Conservation (phyloP, 1,139 yeast species). For the Waltiozyma sp. region DNA sequence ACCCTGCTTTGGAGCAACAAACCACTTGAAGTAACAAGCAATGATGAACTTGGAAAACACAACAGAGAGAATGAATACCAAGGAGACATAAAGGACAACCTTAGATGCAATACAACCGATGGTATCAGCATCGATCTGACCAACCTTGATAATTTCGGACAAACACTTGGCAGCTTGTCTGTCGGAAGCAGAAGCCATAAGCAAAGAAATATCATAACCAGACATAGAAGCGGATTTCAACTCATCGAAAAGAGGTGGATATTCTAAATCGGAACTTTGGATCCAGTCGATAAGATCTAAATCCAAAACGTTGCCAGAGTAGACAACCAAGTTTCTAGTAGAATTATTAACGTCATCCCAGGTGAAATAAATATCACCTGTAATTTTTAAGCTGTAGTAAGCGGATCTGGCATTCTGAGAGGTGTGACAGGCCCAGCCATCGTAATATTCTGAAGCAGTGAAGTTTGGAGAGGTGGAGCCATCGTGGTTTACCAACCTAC, state of each 20-base stretch:
- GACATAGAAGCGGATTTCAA: constrained; percentile 46
- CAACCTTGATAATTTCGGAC: constrained; percentile 81
- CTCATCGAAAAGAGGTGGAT: constrained; percentile 61
- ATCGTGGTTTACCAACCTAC: constrained; percentile 57
- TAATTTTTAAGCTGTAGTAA: constrained; percentile 47
- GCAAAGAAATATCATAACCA: constrained; percentile 76
- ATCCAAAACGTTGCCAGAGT: constrained; percentile 81
- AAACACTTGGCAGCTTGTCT: constrained; percentile 72
- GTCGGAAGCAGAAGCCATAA: constrained; percentile 58
- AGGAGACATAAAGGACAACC: constrained; percentile 68
- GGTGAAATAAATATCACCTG: constrained; percentile 75
- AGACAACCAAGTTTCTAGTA: constrained; percentile 73
- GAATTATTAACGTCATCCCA: constrained; percentile 78
- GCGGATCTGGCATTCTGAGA: constrained; percentile 53
- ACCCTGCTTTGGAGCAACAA: constrained; percentile 69
- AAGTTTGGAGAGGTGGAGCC: constrained; percentile 60
- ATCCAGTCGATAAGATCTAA: constrained; percentile 69
- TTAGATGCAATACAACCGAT: constrained; percentile 94
- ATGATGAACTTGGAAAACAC: constrained; percentile 66
- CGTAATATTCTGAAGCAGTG: constrained; percentile 44
- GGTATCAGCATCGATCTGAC: constrained; percentile 78
- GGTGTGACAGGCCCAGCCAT: constrained; percentile 92
- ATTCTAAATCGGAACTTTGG: constrained; percentile 51
- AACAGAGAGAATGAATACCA: constrained; percentile 74
- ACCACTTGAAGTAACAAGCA: constrained; percentile 88